phyloP scores from a whole-genome alignment of 1,139 yeast genomes.

The Yamadazyma songkhlaensis region DNA sequence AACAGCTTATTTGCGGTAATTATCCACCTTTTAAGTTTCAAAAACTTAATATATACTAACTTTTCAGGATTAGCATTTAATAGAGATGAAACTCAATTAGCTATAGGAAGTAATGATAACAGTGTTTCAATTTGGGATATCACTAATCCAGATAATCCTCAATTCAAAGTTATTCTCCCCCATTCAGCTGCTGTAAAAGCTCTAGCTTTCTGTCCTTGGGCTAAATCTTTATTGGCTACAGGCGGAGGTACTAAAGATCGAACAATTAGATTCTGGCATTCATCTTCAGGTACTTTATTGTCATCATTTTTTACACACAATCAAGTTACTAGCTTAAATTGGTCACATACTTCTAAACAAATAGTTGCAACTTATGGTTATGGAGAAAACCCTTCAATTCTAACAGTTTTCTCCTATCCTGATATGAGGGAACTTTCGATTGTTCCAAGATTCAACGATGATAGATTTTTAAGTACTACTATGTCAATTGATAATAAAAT shows the following conservation, averaged over 20 bases:
- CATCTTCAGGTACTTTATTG: slow-evolving; percentile 68
- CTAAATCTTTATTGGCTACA: slow-evolving; percentile 36
- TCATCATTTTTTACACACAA: slow-evolving; percentile 55
- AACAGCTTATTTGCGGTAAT: slow-evolving; percentile 69
- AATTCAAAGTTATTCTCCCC: slow-evolving; percentile 42
- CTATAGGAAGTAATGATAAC: slow-evolving; percentile 76
- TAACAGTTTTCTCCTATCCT: slow-evolving; percentile 68
- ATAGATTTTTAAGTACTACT: slow-evolving; percentile 65
- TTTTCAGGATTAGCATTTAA: slow-evolving; percentile 52
- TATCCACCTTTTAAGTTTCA: slow-evolving; percentile 6
- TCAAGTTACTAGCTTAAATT: slow-evolving; percentile 74
- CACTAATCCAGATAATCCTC: slow-evolving; percentile 35
- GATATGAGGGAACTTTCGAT: slow-evolving; percentile 46
- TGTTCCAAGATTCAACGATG: slow-evolving; percentile 50
- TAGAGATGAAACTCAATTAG: slow-evolving; percentile 45
- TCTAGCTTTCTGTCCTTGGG: slow-evolving; percentile 46
- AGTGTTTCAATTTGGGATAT: slow-evolving; percentile 68
- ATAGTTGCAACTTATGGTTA: slow-evolving; percentile 81
- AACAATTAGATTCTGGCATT: slow-evolving; percentile 76
- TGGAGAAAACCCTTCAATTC: slow-evolving; percentile 51
- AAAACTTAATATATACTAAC: slow-evolving; percentile 7
- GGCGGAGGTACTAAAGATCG: slow-evolving; percentile 46
- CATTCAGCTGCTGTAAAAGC: slow-evolving; percentile 46
- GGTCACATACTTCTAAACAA: slow-evolving; percentile 68
- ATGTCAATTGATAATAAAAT: slow-evolving; percentile 60